These are phyloP conservation scores for Acer saccharum DNA, from an alignment of 345 rosid species.

Conservation along the genomic window DNA sequence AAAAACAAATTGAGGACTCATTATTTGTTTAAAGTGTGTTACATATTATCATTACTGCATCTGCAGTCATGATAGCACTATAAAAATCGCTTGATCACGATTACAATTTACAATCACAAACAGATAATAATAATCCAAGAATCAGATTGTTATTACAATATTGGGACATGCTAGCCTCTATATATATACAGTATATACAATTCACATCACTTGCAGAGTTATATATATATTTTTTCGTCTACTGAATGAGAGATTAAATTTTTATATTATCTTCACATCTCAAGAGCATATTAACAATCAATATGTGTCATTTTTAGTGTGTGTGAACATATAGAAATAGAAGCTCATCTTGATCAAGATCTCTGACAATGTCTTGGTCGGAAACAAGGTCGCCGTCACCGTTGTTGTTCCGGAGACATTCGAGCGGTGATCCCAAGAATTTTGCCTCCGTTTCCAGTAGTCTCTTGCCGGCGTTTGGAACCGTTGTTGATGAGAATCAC, in stretches of 20 bases:
- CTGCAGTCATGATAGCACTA: no score
- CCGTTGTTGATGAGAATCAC: constrained; percentile 52
- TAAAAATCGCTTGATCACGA: no score
- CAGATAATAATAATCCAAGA: not conserved
- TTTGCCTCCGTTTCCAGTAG: constrained; percentile 80
- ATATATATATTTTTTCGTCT: no score
- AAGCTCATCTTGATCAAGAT: constrained; percentile 2
- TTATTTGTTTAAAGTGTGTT: no score
- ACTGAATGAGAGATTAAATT: not conserved
- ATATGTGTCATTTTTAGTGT: not conserved
- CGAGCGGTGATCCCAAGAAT: constrained; percentile 60
- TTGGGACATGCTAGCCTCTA: not conserved
- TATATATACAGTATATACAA: not conserved
- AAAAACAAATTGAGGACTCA: no score
- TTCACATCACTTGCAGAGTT: not conserved
- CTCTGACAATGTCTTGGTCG: constrained; percentile 25
- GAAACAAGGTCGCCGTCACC: constrained; percentile 48
- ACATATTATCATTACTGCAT: no score
- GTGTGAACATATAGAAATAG: not conserved
- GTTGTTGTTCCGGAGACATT: constrained; percentile 51
- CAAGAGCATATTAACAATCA: not conserved
- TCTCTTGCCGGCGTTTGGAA: constrained; percentile 88
- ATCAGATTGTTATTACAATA: not conserved
- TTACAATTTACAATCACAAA: no score
- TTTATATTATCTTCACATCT: not conserved